Evolutionary conservation across 306 rosid genomes (phyloP), one percentile per base, ranked within the genome.

Genomic region (Glycine tomentella): DNA sequence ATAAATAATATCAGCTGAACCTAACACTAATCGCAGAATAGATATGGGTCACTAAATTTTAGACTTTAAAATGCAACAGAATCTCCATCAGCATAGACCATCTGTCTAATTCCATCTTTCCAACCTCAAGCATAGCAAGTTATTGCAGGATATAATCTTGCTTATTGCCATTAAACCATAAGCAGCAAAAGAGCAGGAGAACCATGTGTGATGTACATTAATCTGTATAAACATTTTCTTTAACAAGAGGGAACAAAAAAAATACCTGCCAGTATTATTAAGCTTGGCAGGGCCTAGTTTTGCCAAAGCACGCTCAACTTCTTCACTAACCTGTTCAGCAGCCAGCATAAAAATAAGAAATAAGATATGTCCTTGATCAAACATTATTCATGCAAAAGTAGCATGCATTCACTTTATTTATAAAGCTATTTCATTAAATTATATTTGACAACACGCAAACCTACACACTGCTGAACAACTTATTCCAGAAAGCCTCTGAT

Each of bases 301-400:
- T 82, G 90, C 90, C 75, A 89, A 84, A 50, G 92, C 92, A 62
- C 92, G 92, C 88, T 89, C 92, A 56, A 89, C 88, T 86, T 89
- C 92, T 86, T 89, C 92, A 64, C 92, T 89, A 69, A 89, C 92
- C 92, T 89, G 84, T 16, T 80, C 40, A 9, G 62, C 40, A 25
- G 17, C 50, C 62, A 13, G 75, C 16, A 66, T 10, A 42, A 76
- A 75, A 76, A 45, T 52, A 71, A 75, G 80, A 88, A 68, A 79
- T 49, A 67, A 65, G 72, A 77, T 38, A 69, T 2, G 44, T 4
- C 33, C 58, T 48, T 38, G 25, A 36, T 52, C 31, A 76, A 69
- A 68, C 66, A 59, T 20, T 69, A 36, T 50, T 33, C 76, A 55
- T 48, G 74, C 77, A 48, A 36, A 83, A 55, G 76, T 17, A 51